phyloP scores from a whole-genome alignment of 805 yeast genomes.

The Lipomyces spencermartinsiae region DNA sequence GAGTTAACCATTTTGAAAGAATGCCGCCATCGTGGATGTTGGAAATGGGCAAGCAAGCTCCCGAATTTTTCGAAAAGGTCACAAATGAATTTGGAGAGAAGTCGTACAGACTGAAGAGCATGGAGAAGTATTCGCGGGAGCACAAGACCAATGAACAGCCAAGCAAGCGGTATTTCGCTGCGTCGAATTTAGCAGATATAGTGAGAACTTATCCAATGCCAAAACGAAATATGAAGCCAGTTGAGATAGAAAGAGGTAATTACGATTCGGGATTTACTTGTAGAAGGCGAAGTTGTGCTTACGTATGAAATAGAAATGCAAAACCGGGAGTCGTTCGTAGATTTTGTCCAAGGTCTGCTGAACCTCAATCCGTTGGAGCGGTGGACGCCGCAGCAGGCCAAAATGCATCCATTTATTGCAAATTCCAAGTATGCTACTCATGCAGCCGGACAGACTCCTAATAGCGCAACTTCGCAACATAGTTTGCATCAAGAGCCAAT shows the following conservation, averaged over 20 bases:
- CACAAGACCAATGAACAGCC: slow-evolving; percentile 65
- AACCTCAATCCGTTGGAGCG: slow-evolving; percentile 91
- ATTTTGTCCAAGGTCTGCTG: slow-evolving; percentile 77
- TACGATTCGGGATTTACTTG: background rate
- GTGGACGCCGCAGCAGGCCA: slow-evolving; percentile 96
- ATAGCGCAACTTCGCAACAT: background rate
- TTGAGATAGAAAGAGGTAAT: slow-evolving; percentile 53
- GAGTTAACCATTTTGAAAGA: slow-evolving; percentile 5
- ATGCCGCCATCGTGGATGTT: slow-evolving; percentile 94
- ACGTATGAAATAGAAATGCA: slow-evolving; percentile 58
- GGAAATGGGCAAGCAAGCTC: slow-evolving; percentile 88
- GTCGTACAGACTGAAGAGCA: slow-evolving; percentile 53
- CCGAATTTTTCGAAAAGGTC: slow-evolving; percentile 65
- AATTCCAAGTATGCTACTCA: slow-evolving; percentile 53
- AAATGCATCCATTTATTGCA: slow-evolving; percentile 86
- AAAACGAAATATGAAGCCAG: slow-evolving; percentile 46
- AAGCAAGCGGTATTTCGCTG: slow-evolving; percentile 81
- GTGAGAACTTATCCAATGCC: slow-evolving; percentile 70
- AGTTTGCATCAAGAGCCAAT: background rate
- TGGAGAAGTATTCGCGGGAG: slow-evolving; percentile 58
- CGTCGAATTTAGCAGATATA: slow-evolving; percentile 69
- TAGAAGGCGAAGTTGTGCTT: background rate
- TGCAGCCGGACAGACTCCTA: slow-evolving; percentile 4
- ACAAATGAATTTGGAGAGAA: slow-evolving; percentile 48
- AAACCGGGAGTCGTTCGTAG: slow-evolving; percentile 73